phyloP scores from a whole-genome alignment of 2,329 filamentous ascomycete genomes.

The Elsinoe batatas region DNA sequence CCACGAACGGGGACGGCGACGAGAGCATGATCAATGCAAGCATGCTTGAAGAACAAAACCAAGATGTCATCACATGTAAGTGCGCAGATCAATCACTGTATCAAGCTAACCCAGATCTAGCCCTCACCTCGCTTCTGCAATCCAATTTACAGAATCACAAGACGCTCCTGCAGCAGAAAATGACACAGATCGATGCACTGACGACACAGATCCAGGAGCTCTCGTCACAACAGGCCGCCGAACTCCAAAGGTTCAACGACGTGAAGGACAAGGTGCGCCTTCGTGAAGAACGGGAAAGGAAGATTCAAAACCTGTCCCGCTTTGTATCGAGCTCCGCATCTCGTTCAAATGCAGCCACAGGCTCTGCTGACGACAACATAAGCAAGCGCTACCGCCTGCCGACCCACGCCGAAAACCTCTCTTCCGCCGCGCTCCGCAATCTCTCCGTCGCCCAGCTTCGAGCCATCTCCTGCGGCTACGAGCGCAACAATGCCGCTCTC shows the following conservation, averaged over 20 bases:
- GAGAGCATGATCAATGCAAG: conserved; percentile 9
- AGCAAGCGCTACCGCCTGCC: background rate
- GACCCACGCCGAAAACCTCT: background rate
- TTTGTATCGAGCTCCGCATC: conserved; percentile 38
- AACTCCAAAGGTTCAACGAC: conserved; percentile 62
- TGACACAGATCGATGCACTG: conserved; percentile 70
- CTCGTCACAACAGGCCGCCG: conserved; percentile 67
- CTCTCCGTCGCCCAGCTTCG: conserved; percentile 36
- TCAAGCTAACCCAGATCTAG: conserved; percentile 33
- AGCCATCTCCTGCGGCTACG: conserved; percentile 61
- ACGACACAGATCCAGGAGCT: conserved; percentile 73
- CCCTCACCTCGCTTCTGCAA: conserved; percentile 72
- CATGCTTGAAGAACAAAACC: conserved; percentile 55
- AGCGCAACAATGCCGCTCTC: conserved; percentile 57
- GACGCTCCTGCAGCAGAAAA: conserved; percentile 70
- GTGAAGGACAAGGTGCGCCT: conserved; percentile 57
- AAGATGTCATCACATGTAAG: conserved; percentile 71
- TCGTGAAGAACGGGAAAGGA: conserved; percentile 55
- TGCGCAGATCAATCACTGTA: conserved; percentile 19
- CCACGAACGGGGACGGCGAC: conserved; percentile 7
- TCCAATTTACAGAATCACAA: conserved; percentile 73
- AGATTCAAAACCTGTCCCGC: conserved; percentile 66
- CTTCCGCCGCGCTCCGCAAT: conserved; percentile 1
- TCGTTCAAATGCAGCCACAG: background rate
- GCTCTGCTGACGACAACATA: background rate